Evolutionary conservation across 805 yeast genomes (phyloP), one percentile per base, ranked within the genome.

Genomic region (Candida berthetii): DNA sequence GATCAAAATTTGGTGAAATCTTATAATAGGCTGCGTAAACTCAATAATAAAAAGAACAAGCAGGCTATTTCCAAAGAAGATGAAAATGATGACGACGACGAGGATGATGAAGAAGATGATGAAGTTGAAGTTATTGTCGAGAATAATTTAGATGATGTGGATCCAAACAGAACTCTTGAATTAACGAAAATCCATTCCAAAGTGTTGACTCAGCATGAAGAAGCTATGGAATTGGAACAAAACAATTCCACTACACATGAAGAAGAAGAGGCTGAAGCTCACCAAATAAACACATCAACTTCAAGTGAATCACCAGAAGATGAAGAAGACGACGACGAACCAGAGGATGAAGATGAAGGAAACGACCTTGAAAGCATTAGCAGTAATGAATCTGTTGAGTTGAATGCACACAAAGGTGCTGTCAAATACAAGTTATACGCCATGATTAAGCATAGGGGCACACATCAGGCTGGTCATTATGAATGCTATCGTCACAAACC

Each of bases 391-490:
- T 36, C 39, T 15, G 29, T 16, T 7, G 56, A 53, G 22, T 39
- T 55, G 25, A 48, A 52, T 33, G n/a, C 41, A 7, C 27, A 46
- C 33, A 48, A 56, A 53, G 65, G 47, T 43, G 61, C 47, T 52
- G 62, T 63, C 45, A 71, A 65, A 33, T 89, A 86, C 58, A 66
- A 68, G 45, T 68, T 93, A 31, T 75, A 72, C 46, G 84, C 96
- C 0, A 66, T 87, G 46, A 79, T 93, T 16, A 74, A 89, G 48
- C 98, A 93, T 58, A 78, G 81, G 36, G 99, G 99, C 0, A 80
- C 91, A 1, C 97, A 90, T 60, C 73, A 80, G 17, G 76, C 79
- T 35, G 98, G 98, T 1, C 98, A 90, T 56, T 90, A 89, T 57
- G 96, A 90, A 53, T 86, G 96, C 52, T 87, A 78, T 57, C 80